phyloP scores from a whole-genome alignment of 495 filamentous ascomycete species.

The Opeltia flavorubescens region DNA sequence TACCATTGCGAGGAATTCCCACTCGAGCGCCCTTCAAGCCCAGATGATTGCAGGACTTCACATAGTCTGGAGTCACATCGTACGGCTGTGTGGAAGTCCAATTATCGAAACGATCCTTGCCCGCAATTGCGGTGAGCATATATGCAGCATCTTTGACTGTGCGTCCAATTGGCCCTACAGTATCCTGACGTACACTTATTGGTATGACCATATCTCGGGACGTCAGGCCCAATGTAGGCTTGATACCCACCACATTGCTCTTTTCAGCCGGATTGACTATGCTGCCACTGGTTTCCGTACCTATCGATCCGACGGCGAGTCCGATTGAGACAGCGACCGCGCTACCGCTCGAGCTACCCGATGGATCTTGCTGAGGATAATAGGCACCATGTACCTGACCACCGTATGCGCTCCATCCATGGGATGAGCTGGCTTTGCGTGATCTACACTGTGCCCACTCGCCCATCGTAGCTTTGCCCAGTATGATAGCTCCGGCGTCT shows the following conservation, averaged over 20 bases:
- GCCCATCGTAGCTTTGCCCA: constrained; percentile 29
- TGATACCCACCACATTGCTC: constrained; percentile 29
- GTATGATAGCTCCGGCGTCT: constrained; percentile 26
- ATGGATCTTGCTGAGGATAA: constrained; percentile 24
- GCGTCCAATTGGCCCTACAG: constrained; percentile 23
- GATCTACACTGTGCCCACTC: constrained; percentile 27
- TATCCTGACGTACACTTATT: constrained; percentile 22
- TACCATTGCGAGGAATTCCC: constrained; percentile 30
- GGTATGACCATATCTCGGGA: constrained; percentile 24
- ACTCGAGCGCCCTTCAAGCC: constrained; percentile 24
- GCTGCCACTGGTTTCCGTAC: constrained; percentile 25
- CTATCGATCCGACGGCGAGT: constrained; percentile 21
- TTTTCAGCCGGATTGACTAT: constrained; percentile 23
- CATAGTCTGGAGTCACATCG: constrained; percentile 28
- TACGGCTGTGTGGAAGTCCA: constrained; percentile 30
- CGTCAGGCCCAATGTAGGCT: constrained; percentile 25
- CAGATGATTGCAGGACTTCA: constrained; percentile 20
- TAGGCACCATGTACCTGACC: constrained; percentile 32
- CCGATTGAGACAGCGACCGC: constrained; percentile 23
- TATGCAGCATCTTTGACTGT: constrained; percentile 27
- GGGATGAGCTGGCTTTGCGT: constrained; percentile 22
- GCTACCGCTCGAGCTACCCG: constrained; percentile 23
- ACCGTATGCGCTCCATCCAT: constrained; percentile 31
- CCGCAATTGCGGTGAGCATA: constrained; percentile 22
- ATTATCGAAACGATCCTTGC: constrained; percentile 26